Evolutionary conservation across 257 asterid species (phyloP), one percentile per base, ranked within the genome.

Genomic region (Echium plantagineum): DNA sequence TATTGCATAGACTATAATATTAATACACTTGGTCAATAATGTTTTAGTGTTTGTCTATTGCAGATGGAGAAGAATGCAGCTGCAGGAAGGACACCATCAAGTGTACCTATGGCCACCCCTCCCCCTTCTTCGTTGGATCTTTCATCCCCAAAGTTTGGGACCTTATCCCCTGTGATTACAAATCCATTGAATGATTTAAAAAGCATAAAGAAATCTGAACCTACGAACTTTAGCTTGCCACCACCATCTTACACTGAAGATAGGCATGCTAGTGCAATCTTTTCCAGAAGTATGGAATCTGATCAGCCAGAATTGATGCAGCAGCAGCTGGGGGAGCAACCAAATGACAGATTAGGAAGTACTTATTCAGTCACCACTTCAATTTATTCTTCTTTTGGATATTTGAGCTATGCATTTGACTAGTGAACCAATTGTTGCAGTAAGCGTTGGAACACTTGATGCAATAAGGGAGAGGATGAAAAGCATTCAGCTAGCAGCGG

Each of bases 21-120:
- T 15, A 53, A 47, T 48, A 22, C 58, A 59, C 28, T 8, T 18
- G 52, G 30, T 55, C 35, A 57, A 18, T 32, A 20, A 30, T 42
- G 65, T 42, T 28, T 13, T 17, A 59, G 52, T 62, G 24, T 30
- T 62, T 18, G 68, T 52, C 38, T 68, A 19, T 63, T 74, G 76
- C 93, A 93, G 99, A 93, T 89, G 99, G 99, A 93, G 83, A 89
- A 78, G 79, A 89, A 84, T 76, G 89, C 97, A 0, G 99, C 97
- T 4, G 95, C 99, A 8, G 99, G 99, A 67, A 79, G 93, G 81
- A 93, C 97, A 4, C 97, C 96, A 52, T 75, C 99, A n/a, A 93
- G 97, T 72, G 96, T 89, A 59, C 97, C 97, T 66, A 63, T 93
- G 61, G 65, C 99, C 66, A 93, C 97, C 55, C 99, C 99, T 21